Evolutionary conservation across 257 asterid species (phyloP), one percentile per base, ranked within the genome.

Genomic region (Cordia subcordata): DNA sequence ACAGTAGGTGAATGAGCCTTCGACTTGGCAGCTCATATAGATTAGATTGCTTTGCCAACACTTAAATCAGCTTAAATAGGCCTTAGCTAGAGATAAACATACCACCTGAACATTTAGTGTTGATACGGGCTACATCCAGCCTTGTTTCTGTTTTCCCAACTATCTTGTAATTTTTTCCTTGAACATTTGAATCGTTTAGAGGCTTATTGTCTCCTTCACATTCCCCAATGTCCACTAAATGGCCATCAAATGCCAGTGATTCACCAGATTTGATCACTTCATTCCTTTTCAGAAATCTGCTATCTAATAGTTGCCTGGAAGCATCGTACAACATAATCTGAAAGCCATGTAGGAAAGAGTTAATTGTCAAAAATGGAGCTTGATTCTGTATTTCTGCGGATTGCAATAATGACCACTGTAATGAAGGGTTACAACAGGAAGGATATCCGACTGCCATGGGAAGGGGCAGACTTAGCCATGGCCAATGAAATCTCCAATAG

Each of bases 191-290:
- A 68, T 77, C 78, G 46, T 60, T 60, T 65, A 32, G 75, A 57
- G 77, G 75, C 59, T 76, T 79, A 40, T 65, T 67, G 58, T 67
- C 82, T 60, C 53, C 78, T 76, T 77, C 82, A 50, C 59, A 57
- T 69, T 79, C 88, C 68, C 85, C 97, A 62, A 90, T 72, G 53
- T 90, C 94, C 27, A 84, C 94, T 64, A 81, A 66, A 77, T 84
- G 76, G 53, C 93, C 87, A 22, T 79, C 93, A 67, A 87, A 67
- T 45, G 68, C 40, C 22, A 90, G 68, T 11, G 87, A 77, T 78
- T 73, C 78, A 50, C 97, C 97, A 70, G 84, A 72, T 61, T 61
- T 53, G 64, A 90, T 75, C 16, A 46, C 38, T 73, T 84, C 97
- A 72, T 81, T 79, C 66, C 69, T 79, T 68, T 75, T 86, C 71